Conservation (phyloP, 2,329 filamentous ascomycete genomes). For the Shiraia bambusicola region DNA sequence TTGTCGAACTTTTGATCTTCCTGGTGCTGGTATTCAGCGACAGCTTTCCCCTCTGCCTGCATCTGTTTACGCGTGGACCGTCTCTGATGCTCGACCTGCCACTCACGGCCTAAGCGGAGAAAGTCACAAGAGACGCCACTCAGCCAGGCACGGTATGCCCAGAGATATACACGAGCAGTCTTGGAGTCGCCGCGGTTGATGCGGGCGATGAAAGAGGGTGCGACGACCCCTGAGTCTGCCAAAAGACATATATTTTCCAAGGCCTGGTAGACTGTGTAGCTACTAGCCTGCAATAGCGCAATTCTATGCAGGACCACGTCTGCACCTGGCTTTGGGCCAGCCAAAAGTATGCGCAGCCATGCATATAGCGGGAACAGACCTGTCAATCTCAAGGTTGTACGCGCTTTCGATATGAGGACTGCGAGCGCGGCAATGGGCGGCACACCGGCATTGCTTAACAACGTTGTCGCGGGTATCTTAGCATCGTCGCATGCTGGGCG, state of each 20-base stretch:
- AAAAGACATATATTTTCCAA: constrained; percentile 49
- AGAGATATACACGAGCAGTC: constrained; percentile 43
- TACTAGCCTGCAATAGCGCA: constrained; percentile 44
- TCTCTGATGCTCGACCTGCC: constrained; percentile 44
- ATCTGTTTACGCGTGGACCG: constrained; percentile 31
- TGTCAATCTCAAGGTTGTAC: constrained; percentile 49
- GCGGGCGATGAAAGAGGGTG: constrained; percentile 36
- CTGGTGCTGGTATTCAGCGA: constrained; percentile 39
- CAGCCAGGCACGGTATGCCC: constrained; percentile 48
- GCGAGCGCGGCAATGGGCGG: constrained; percentile 41
- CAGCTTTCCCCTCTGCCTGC: constrained; percentile 29
- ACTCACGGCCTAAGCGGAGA: constrained; percentile 45
- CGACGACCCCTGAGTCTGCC: constrained; percentile 45
- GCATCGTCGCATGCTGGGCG: constrained; percentile 32
- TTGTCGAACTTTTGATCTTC: constrained; percentile 40
- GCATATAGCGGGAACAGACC: constrained; percentile 49
- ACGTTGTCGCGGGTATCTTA: constrained; percentile 25
- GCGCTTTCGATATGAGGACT: constrained; percentile 44
- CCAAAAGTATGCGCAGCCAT: constrained; percentile 45
- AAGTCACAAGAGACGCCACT: constrained; percentile 49
- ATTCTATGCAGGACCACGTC: constrained; percentile 47
- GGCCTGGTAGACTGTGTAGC: constrained; percentile 48
- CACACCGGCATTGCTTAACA: constrained; percentile 30
- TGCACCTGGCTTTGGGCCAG: constrained; percentile 46
- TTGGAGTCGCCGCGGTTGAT: constrained; percentile 41